Evolutionary conservation across 257 asterid species (phyloP), one percentile per base, ranked within the genome.

Genomic region (Ilex aquifolium): DNA sequence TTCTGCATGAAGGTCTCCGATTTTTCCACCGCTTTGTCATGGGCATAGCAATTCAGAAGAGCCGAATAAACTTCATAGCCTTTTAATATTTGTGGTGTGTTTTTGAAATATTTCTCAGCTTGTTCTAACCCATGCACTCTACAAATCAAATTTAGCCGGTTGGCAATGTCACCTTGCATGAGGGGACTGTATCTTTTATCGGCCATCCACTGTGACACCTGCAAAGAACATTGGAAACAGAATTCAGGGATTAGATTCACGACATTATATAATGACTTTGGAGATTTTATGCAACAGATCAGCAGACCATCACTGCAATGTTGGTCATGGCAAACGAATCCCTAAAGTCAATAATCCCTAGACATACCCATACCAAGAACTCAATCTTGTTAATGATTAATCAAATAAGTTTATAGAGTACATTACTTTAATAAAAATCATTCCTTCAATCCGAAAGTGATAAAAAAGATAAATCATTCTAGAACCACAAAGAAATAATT

Each of bases 191-290:
- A 65, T 64, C 80, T 64, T 60, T 66, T 82, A 50, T 84, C 82
- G 53, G 80, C 73, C 96, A 88, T 88, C 96, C 95, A 88, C 8
- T 77, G 66, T 49, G 95, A 86, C 10, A 79, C 85, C 93, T 88
- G 75, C n/a, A 17, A 2, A 61, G 12, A 66, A 69, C 77, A 64
- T 15, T 10, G 31, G 17, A 39, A 27, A 48, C 31, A 13, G 21
- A 32, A 53, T 53, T 14, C 14, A 11, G 15, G 4, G 10, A 3
- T 14, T 7, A 46, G 52, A 14, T 46, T 46, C 52, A 46, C 13
- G n/a, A 46, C n/a, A 46, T 14, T 46, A 46, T 46, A 21, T 11
- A 10, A 46, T 10, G n/a, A 46, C 14, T 10, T 46, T 1, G 27
- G 52, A 46, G 42, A 36, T 36, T 21, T 21, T 21, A 21, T 21